Percentiles rank a stretch among this genome's conserved stretches.
These are phyloP conservation scores for Leptodermis oblonga DNA, from an alignment of 257 asterid genomes.

Conservation along the genomic window DNA sequence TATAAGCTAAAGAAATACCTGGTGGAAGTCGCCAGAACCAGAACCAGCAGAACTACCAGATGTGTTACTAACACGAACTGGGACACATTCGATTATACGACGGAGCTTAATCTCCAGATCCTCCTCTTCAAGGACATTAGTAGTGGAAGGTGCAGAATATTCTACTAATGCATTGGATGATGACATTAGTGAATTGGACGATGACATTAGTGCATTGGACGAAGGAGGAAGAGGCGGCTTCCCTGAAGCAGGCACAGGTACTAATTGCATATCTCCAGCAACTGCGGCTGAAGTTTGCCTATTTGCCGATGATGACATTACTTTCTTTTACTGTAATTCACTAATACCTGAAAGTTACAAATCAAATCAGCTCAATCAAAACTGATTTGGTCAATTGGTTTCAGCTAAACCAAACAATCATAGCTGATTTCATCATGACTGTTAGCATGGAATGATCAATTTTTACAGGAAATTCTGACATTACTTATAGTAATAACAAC, in stretches of 20 bases:
- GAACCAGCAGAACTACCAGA: conserved; percentile 99
- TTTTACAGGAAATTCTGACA: too few relatives aligned
- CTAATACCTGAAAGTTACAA: background rate
- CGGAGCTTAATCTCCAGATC: conserved; percentile 94
- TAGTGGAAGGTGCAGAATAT: conserved; percentile 56
- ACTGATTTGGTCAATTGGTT: too few relatives aligned
- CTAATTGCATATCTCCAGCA: conserved; percentile 65
- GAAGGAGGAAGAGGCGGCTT: conserved; percentile 53
- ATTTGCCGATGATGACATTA: conserved; percentile 33
- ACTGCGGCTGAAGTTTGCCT: conserved; percentile 34
- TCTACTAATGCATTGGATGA: conserved; percentile 70
- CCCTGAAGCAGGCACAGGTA: conserved; percentile 35
- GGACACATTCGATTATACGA: conserved; percentile 88
- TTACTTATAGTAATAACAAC: too few relatives aligned
- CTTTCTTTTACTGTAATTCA: background rate
- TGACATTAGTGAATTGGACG: conserved; percentile 56
- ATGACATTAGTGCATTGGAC: conserved; percentile 18
- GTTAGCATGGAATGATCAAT: too few relatives aligned
- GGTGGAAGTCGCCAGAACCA: conserved; percentile 98
- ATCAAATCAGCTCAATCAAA: background rate
- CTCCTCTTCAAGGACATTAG: conserved; percentile 71
- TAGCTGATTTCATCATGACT: background rate
- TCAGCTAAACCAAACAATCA: conserved; percentile 2
- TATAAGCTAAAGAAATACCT: conserved; percentile 38
- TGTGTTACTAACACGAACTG: conserved; percentile 89